These are phyloP conservation scores for Hericium erinaceus DNA, from an alignment of 768 basidiomycete genomes.

Conservation along the genomic window DNA sequence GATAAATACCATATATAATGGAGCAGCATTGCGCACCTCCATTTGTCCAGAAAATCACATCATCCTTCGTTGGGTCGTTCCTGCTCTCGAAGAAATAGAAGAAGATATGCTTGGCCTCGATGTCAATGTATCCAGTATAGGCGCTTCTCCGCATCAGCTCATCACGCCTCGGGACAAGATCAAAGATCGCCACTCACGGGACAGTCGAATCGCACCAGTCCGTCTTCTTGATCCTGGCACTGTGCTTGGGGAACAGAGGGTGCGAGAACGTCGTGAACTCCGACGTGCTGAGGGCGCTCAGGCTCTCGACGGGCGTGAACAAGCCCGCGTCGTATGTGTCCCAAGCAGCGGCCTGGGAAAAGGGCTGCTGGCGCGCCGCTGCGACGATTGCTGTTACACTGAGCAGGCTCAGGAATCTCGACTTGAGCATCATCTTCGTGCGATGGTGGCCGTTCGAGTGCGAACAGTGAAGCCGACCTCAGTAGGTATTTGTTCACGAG, in stretches of 20 bases:
- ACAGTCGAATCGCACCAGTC: slow-evolving; percentile 30
- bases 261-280: slow-evolving; percentile 32
- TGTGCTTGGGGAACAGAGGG: slow-evolving; percentile 35
- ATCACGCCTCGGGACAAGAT: background rate
- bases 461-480: too few species aligned
- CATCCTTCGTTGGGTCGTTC: slow-evolving; percentile 21
- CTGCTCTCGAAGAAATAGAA: slow-evolving; percentile 55
- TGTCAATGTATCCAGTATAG: slow-evolving; percentile 63
- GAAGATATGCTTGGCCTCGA: slow-evolving; percentile 54
- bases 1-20: slow-evolving; percentile 2
- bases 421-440: background rate
- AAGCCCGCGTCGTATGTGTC: background rate
- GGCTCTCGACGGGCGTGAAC: slow-evolving; percentile 5
- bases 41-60: slow-evolving; percentile 29
- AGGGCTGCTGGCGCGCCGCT: background rate
- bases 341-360: background rate
- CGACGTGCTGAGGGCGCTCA: slow-evolving; percentile 17
- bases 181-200: background rate
- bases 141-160: slow-evolving; percentile 23
- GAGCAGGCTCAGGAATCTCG: background rate
- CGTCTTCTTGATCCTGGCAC: slow-evolving; percentile 32
- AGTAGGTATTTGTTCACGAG: too few species aligned
- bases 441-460: background rate
- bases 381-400: background rate
- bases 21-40: slow-evolving; percentile 20